Evolutionary conservation across 352 stramenopile genomes (phyloP).

Genomic region (Phytopythium chamaehyphon): DNA sequence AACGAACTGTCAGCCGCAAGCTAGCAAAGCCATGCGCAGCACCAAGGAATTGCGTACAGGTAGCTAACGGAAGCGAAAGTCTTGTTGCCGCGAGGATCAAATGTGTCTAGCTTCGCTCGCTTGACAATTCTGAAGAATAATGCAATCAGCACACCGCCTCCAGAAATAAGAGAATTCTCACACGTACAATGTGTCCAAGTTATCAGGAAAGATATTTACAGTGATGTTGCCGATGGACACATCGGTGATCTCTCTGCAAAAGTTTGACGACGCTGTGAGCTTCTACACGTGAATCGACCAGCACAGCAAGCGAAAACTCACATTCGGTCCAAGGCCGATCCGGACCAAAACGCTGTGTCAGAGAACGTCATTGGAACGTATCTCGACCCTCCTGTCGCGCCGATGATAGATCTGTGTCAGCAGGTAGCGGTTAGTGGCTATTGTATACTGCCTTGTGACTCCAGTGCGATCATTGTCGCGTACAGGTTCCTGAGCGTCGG

Average conservation of each 20-base stretch:
- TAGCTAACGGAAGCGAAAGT: conserved; percentile 38
- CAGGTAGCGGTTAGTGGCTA: background rate
- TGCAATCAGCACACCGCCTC: conserved; percentile 2
- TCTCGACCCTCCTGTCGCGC: conserved; percentile 42
- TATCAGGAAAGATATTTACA: conserved; percentile 59
- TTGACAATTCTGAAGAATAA: conserved; percentile 48
- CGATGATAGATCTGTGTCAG: conserved; percentile 45
- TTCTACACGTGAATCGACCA: background rate
- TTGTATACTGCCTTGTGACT: background rate
- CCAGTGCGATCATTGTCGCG: conserved; percentile 7
- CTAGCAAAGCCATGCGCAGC: too few species aligned
- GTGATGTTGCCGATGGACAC: conserved; percentile 57
- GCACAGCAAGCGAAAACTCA: conserved; percentile 9
- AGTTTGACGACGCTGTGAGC: background rate
- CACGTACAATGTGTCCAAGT: conserved; percentile 52
- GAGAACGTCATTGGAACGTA: conserved; percentile 63
- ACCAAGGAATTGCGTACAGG: too few species aligned
- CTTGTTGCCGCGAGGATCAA: conserved; percentile 45
- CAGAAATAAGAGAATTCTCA: background rate
- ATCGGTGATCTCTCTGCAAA: conserved; percentile 46
- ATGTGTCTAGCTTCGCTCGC: conserved; percentile 48
- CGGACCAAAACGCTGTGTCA: conserved; percentile 37
- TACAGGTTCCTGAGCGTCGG: conserved; percentile 55
- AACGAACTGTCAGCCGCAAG: too few species aligned
- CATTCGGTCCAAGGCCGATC: conserved; percentile 45